Evolutionary conservation across 345 rosid species (phyloP), one percentile per base, ranked within the genome.

Genomic region (Reutealis trisperma): DNA sequence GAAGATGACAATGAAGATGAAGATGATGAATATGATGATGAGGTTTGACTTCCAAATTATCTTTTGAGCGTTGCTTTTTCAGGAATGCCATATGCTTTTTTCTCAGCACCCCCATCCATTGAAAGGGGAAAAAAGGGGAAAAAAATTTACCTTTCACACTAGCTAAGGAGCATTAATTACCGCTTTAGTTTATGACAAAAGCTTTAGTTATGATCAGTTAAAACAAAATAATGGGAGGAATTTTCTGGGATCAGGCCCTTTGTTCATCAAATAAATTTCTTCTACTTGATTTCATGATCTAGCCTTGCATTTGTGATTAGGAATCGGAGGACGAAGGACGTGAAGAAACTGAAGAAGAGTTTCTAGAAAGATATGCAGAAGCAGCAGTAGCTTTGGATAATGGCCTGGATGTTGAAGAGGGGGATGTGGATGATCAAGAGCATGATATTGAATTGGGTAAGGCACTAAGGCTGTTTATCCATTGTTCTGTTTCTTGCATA

Each of bases 281-380:
- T 37, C 34, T 70, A 41, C 15, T 75, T 65, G 30, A 22, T 3
- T 70, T 81, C 14, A n/a, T 24, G 25, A 71, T 44, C 55, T 63
- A 72, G 60, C 14, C n/a, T 27, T 51, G 60, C 21, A 3, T 15
- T 67, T 74, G 16, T 83, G 19, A 73, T 72, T 83, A 94, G 98
- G 97, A 94, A 74, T 94, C 97, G 1, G 95, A 89, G 86, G 88
- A 77, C 44, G 94, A 88, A 42, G 95, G 92, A 60, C 84, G 64
- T 73, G 97, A 90, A 80, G 98, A 92, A 93, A 93, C 97, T 5
- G 90, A 92, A 75, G 92, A 90, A 83, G 90, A 93, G 77, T 90
- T 92, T 81, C 81, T 93, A 54, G 93, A 92, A 83, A 90, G 98
- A 78, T 89, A 93, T 88, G 98, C 97, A 60, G 80, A 81, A 85